Evolutionary conservation across 1,139 yeast genomes (phyloP).

Genomic region (Petasospora rhodanensis): DNA sequence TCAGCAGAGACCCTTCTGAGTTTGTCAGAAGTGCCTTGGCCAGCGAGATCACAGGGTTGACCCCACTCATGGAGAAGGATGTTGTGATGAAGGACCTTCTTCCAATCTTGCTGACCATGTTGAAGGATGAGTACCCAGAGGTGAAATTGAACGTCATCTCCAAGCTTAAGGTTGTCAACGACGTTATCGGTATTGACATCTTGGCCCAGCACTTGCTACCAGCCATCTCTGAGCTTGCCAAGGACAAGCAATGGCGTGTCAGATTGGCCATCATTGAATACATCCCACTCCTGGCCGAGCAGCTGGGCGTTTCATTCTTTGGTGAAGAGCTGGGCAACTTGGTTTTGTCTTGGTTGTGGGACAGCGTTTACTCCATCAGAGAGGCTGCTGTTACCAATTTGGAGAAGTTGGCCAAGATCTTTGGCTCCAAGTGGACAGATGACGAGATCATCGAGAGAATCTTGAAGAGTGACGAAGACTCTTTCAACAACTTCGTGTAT

Average conservation of each 20-base stretch:
- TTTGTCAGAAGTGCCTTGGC: conserved; percentile 92
- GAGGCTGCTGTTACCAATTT: conserved; percentile 92
- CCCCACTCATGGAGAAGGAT: conserved; percentile 83
- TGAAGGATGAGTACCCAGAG: conserved; percentile 95
- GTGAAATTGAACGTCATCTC: conserved; percentile 93
- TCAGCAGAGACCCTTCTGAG: conserved; percentile 90
- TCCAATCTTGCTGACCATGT: conserved; percentile 89
- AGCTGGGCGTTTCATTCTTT: conserved; percentile 88
- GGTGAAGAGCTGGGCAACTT: conserved; percentile 86
- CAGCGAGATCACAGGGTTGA: conserved; percentile 77
- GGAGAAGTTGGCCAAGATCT: conserved; percentile 73
- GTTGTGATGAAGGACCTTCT: conserved; percentile 75
- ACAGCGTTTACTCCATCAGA: conserved; percentile 91
- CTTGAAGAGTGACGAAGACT: conserved; percentile 42
- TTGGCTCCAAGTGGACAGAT: conserved; percentile 94
- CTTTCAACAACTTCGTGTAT: conserved; percentile 60
- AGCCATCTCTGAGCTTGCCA: conserved; percentile 93
- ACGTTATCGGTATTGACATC: conserved; percentile 87
- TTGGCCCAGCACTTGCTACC: conserved; percentile 87
- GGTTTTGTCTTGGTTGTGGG: conserved; percentile 98
- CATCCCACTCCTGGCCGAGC: conserved; percentile 93
- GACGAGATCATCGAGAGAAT: conserved; percentile 76
- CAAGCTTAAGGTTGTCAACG: conserved; percentile 85
- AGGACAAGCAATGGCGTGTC: conserved; percentile 97
- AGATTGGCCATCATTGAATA: conserved; percentile 96